These are phyloP conservation scores for Penicillium psychrosexuale DNA, from an alignment of 2,329 filamentous ascomycete genomes.

Conservation along the genomic window DNA sequence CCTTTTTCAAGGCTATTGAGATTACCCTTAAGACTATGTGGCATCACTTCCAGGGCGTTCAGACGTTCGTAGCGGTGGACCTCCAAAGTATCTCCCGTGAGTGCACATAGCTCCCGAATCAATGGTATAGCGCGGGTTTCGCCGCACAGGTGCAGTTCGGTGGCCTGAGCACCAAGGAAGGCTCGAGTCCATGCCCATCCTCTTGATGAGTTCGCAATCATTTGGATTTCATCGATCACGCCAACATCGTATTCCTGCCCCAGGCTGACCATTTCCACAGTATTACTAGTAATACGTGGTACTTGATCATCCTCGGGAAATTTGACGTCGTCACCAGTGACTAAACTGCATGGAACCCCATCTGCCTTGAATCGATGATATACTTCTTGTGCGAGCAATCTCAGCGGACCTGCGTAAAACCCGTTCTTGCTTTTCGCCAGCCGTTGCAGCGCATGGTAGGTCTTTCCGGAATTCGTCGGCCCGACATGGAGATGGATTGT, in stretches of 20 bases:
- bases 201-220: conserved; percentile 76
- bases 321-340: conserved; percentile 89
- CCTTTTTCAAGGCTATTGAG: conserved; percentile 74
- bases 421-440: conserved; percentile 73
- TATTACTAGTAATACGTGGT: conserved; percentile 71
- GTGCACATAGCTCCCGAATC: conserved; percentile 71
- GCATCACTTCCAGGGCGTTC: conserved; percentile 69
- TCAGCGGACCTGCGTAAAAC: conserved; percentile 85
- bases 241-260: conserved; percentile 71
- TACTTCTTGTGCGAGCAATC: conserved; percentile 90
- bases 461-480: conserved; percentile 97
- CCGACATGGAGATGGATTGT: conserved; percentile 91
- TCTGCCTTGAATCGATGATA: conserved; percentile 80
- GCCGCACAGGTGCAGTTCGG: conserved; percentile 89
- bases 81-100: conserved; percentile 75
- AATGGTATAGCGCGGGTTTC: conserved; percentile 79
- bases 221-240: conserved; percentile 98
- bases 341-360: conserved; percentile 70
- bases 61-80: conserved; percentile 82
- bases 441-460: conserved; percentile 84
- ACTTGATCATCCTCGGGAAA: conserved; percentile 57
- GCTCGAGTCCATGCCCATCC: conserved; percentile 96
- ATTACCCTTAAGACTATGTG: conserved; percentile 60
- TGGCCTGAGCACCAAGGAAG: conserved; percentile 78
- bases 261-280: conserved; percentile 81